Evolutionary conservation across 306 rosid genomes (phyloP).

Genomic region (Fragaria ananassa): DNA sequence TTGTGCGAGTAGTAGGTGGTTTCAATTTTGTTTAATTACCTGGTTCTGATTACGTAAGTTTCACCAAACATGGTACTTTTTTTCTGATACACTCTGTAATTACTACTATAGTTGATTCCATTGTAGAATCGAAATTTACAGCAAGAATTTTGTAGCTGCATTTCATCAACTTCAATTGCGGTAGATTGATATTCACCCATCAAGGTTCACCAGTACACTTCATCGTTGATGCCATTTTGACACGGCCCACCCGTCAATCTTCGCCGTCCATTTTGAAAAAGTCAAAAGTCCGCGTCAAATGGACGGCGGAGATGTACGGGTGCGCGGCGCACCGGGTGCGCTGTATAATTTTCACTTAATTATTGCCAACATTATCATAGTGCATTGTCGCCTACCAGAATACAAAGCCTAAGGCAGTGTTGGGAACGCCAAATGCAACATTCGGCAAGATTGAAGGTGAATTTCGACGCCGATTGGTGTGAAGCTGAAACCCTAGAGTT

Average conservation of each 20-base stretch:
- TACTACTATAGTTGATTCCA: neutral
- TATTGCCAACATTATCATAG: neutral
- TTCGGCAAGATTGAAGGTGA: neutral
- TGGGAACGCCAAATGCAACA: neutral
- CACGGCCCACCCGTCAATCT: too few species aligned
- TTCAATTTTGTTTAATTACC: conserved; percentile 1
- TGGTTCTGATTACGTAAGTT: neutral
- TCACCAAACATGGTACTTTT: neutral
- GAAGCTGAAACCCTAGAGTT: neutral
- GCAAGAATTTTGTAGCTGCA: neutral
- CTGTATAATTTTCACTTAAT: too few species aligned
- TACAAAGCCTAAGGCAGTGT: neutral
- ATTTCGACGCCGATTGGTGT: neutral
- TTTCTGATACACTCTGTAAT: neutral
- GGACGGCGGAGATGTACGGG: too few species aligned
- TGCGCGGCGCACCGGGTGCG: too few species aligned
- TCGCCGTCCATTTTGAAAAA: too few species aligned
- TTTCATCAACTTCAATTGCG: neutral
- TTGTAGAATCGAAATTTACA: neutral
- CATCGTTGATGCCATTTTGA: neutral
- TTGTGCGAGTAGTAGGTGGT: neutral
- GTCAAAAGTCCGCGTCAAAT: too few species aligned
- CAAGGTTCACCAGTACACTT: neutral
- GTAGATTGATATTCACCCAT: neutral
- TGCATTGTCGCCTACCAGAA: neutral